phyloP scores from a whole-genome alignment of 805 yeast genomes.

The Sugiyamaella lignohabitans region DNA sequence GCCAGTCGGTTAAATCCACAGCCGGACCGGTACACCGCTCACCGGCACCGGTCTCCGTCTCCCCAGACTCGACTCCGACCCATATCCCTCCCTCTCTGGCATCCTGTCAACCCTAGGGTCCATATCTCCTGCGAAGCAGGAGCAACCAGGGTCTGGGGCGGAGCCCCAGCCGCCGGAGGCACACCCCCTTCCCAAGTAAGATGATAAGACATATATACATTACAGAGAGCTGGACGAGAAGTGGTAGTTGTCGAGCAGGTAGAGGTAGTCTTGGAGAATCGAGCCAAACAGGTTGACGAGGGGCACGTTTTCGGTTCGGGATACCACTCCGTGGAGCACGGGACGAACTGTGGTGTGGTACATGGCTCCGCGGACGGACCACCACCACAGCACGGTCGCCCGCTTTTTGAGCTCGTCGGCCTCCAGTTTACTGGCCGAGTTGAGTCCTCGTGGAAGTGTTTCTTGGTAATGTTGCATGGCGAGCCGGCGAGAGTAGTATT shows the following conservation, averaged over 20 bases:
- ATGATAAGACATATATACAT: background rate
- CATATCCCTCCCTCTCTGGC: too few relatives aligned
- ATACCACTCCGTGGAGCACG: conserved; percentile 23
- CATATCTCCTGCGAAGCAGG: too few relatives aligned
- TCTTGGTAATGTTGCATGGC: conserved; percentile 21
- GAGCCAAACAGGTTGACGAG: conserved; percentile 28
- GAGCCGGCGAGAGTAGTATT: conserved; percentile 28
- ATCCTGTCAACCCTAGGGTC: too few relatives aligned
- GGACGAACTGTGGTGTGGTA: conserved; percentile 32
- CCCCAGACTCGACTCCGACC: too few relatives aligned
- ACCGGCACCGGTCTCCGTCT: too few relatives aligned
- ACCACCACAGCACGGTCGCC: conserved; percentile 32
- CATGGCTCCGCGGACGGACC: conserved; percentile 36
- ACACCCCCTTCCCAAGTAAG: background rate
- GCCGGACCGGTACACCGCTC: too few relatives aligned
- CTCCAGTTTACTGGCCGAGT: conserved; percentile 29
- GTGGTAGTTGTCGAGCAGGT: conserved; percentile 34
- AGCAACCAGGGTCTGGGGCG: background rate
- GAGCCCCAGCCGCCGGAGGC: conserved; percentile 1
- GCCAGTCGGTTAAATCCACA: too few relatives aligned
- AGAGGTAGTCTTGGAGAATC: conserved; percentile 34
- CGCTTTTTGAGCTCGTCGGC: conserved; percentile 27
- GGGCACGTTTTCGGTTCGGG: conserved; percentile 28
- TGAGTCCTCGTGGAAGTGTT: conserved; percentile 22
- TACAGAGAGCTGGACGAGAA: conserved; percentile 26